These are phyloP conservation scores for Neofusicoccum cordaticola DNA, from an alignment of 2,329 filamentous ascomycete species.

Conservation along the genomic window DNA sequence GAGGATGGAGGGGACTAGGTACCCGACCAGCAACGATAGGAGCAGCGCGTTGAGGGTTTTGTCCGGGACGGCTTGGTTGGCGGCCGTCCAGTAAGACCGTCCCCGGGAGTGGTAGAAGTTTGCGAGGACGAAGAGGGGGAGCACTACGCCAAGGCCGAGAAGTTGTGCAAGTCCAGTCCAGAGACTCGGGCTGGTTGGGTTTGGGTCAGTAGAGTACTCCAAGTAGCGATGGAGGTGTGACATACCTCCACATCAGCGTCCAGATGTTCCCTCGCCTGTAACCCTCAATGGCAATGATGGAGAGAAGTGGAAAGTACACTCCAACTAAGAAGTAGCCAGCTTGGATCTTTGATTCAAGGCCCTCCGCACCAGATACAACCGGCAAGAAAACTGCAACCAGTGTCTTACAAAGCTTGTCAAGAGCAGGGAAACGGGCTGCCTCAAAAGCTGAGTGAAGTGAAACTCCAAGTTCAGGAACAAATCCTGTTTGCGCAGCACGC, in stretches of 20 bases:
- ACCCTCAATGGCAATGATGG: neutral
- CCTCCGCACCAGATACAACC: neutral
- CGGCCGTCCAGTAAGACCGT: conserved; percentile 18
- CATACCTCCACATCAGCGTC: neutral
- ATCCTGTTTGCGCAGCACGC: neutral
- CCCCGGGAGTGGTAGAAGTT: conserved; percentile 20
- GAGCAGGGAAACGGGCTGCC: neutral
- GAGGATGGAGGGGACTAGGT: conserved; percentile 24
- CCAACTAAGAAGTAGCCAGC: neutral
- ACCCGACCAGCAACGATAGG: conserved; percentile 25
- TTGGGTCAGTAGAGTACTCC: neutral
- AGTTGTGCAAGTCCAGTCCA: conserved; percentile 1
- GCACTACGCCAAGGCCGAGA: conserved; percentile 17
- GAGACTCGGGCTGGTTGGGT: neutral
- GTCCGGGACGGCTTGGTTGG: conserved; percentile 16
- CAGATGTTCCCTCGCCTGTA: neutral
- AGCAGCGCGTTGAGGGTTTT: conserved; percentile 22
- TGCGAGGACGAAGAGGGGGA: conserved; percentile 25
- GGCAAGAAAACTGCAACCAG: neutral
- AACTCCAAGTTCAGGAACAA: neutral
- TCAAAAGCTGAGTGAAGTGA: neutral
- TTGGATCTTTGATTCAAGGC: neutral
- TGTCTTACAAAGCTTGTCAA: neutral
- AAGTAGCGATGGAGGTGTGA: too few species aligned
- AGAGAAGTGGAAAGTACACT: neutral